Conservation (phyloP, 2,329 filamentous ascomycete genomes). For the Colletotrichum cereale region DNA sequence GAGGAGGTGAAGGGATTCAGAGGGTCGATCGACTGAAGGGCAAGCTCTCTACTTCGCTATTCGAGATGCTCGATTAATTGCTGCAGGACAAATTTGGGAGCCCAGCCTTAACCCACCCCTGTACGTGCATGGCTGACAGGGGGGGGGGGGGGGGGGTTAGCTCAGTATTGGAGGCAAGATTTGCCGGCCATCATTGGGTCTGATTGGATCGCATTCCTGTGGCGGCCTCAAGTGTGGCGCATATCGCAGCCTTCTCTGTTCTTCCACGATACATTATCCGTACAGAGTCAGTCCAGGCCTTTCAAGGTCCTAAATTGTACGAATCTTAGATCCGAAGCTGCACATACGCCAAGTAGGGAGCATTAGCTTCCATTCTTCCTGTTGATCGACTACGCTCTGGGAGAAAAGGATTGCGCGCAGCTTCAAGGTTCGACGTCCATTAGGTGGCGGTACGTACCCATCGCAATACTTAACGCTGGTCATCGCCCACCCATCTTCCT, state of each 20-base stretch:
- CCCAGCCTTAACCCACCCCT: slow-evolving; percentile 35
- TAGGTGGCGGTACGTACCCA: neutral
- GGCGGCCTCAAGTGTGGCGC: slow-evolving; percentile 16
- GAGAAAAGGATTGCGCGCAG: neutral
- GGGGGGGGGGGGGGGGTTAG: slow-evolving; percentile 19
- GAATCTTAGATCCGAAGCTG: neutral
- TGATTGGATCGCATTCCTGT: slow-evolving; percentile 26
- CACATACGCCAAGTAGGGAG: neutral
- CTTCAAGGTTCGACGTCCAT: neutral
- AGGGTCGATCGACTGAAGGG: slow-evolving; percentile 5
- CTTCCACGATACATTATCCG: neutral
- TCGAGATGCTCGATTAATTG: slow-evolving; percentile 16
- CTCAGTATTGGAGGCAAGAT: slow-evolving; percentile 17
- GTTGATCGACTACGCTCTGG: neutral
- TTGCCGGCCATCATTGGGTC: slow-evolving; percentile 12
- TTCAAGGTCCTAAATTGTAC: neutral
- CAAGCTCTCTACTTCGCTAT: slow-evolving; percentile 6
- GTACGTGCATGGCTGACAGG: slow-evolving; percentile 34
- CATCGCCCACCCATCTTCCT: neutral
- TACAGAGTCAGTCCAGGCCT: neutral
- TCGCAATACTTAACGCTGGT: neutral
- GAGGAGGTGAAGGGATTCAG: neutral
- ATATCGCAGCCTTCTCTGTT: slow-evolving; percentile 20
- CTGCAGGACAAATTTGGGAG: slow-evolving; percentile 35
- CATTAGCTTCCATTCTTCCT: no score